These are phyloP conservation scores for Penicillium manginii DNA, from an alignment of 495 filamentous ascomycete species.

Conservation along the genomic window DNA sequence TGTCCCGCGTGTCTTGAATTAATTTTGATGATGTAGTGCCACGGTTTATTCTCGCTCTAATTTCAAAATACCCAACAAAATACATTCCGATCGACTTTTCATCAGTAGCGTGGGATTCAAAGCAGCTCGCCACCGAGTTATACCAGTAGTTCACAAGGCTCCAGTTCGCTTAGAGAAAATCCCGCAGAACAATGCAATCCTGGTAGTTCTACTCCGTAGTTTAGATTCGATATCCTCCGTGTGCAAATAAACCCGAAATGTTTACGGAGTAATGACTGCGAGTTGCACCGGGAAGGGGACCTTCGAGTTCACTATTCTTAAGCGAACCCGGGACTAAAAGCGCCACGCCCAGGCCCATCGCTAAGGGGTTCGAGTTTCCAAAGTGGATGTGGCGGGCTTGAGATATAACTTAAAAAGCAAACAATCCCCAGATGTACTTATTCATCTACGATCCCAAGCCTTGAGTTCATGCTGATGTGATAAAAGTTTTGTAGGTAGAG, in stretches of 20 bases:
- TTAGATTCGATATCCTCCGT: neutral
- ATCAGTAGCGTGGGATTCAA: too few relatives aligned
- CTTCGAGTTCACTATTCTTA: neutral
- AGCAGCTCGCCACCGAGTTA: too few relatives aligned
- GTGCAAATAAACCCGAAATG: neutral
- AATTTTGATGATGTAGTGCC: too few relatives aligned
- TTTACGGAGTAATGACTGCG: neutral
- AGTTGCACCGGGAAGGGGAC: neutral
- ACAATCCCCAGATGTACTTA: neutral
- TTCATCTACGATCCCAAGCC: neutral
- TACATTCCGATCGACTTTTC: too few relatives aligned
- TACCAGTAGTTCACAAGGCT: too few relatives aligned
- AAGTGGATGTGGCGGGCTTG: neutral
- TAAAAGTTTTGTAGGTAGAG: too few relatives aligned
- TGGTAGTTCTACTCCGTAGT: neutral
- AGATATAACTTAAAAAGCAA: neutral
- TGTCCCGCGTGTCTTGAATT: too few relatives aligned
- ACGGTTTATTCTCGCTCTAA: too few relatives aligned
- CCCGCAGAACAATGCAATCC: neutral
- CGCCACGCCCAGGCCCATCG: neutral
- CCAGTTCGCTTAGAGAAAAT: too few relatives aligned
- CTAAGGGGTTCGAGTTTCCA: neutral
- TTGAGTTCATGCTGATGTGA: too few relatives aligned
- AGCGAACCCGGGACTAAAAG: neutral
- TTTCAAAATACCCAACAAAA: too few relatives aligned